phyloP scores from a whole-genome alignment of 1,284 basidiomycete genomes.

The Cerioporus squamosus region DNA sequence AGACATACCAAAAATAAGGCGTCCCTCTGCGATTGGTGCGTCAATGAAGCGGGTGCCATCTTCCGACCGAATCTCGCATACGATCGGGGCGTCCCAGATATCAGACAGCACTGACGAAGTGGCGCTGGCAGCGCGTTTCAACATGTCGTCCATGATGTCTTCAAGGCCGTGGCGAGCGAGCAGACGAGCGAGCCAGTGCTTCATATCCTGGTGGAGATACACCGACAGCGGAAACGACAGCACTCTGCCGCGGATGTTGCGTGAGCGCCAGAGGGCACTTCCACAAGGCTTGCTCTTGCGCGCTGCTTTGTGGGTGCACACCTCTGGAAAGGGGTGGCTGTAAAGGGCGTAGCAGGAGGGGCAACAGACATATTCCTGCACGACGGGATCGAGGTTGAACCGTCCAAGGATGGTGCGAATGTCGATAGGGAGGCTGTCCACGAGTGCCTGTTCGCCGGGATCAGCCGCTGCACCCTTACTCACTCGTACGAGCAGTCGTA shows the following conservation, averaged over 20 bases:
- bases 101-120: slow-evolving; percentile 2
- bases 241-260: not conserved
- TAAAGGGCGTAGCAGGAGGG: slow-evolving; percentile 17
- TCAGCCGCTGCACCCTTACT: not conserved
- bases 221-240: slow-evolving; percentile 5
- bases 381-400: slow-evolving; percentile 14
- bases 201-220: slow-evolving; percentile 22
- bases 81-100: slow-evolving; percentile 21
- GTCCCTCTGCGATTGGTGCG: not conserved
- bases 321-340: not conserved
- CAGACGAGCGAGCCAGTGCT: slow-evolving; percentile 21
- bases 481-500: not conserved
- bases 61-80: slow-evolving; percentile 10
- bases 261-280: not conserved
- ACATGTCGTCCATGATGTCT: slow-evolving; percentile 11
- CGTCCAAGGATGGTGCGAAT: slow-evolving; percentile 12
- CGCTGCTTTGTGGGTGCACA: slow-evolving; percentile 1
- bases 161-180: slow-evolving; percentile 18
- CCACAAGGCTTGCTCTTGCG: slow-evolving; percentile 7
- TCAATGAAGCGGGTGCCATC: slow-evolving; percentile 18
- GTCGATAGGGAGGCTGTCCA: slow-evolving; percentile 5
- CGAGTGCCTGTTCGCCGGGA: not conserved
- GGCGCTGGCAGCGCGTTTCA: not conserved
- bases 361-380: slow-evolving; percentile 13
- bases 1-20: slow-evolving; percentile 6